Evolutionary conservation across 1,284 basidiomycete species (phyloP), one percentile per base, ranked within the genome.

Genomic region (Ustilago esculenta): DNA sequence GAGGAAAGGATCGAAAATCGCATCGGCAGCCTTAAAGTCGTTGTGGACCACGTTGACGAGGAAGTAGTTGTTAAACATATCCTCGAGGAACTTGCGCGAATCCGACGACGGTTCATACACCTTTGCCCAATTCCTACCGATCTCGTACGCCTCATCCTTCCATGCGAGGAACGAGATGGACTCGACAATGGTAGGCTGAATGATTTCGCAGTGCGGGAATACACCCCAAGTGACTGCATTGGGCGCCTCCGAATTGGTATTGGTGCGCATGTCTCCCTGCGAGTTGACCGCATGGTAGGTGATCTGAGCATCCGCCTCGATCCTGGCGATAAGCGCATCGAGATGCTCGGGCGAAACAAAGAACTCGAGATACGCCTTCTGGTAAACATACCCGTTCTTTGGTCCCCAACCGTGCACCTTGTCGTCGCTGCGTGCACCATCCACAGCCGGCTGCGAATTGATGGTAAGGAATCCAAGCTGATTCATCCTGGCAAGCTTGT

Each of bases 171-270:
- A 81, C 32, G 76, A 79, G 60, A 81, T 81, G 18, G 71, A 71
- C 73, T 99, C 96, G 29, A 99, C 96, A 70, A 98, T 95, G 18
- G 96, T 99, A 24, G 95, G 94, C 82, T 98, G 96, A 44, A 97
- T 86, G 77, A 98, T 93, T 85, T 98, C 96, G 83, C 92, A 17
- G 59, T 80, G 78, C 8, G 96, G 95, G 87, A 98, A 99, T 6
- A 96, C 93, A 72, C 95, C 96, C 96, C 95, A 99, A 0, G 96
- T 99, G 41, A 99, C 96, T 7, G 96, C 96, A 77, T 98, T 98
- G 33, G 95, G 94, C 8, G 93, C 92, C 30, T 95, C 92, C 1
- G 90, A 90, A 65, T 90, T 88, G 29, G 90, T 92, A 85, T 98
- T 98, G 49, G 94, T 97, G 52, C 89, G 87, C 74, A 98, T 87